Conservation (phyloP, 805 yeast genomes). For the Saccharomycopsis guyanensis region DNA sequence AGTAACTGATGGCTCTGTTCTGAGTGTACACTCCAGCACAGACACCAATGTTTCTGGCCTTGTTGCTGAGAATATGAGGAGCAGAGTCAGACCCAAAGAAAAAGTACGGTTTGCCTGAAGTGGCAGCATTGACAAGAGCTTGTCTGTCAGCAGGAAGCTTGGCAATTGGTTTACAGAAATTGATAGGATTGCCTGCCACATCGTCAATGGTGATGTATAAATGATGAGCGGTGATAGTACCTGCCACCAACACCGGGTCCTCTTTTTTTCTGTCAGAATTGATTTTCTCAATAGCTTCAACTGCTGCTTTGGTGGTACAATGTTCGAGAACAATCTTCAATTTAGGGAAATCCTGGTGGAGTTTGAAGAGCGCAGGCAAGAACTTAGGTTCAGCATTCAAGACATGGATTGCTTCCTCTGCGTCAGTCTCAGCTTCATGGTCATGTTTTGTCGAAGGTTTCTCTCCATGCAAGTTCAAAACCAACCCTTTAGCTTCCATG, state of each 20-base stretch:
- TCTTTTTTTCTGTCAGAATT: constrained; percentile 33
- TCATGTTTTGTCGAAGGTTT: constrained; percentile 52
- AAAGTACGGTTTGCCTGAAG: constrained; percentile 84
- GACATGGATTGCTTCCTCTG: constrained; percentile 68
- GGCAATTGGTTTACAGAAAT: constrained; percentile 97
- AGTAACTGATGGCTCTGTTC: constrained; percentile 67
- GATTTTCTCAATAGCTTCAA: constrained; percentile 65
- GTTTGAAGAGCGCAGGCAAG: constrained; percentile 75
- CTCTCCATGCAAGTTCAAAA: constrained; percentile 92
- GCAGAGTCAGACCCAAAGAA: constrained; percentile 98
- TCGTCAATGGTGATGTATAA: constrained; percentile 79
- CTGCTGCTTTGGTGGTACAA: constrained; percentile 87
- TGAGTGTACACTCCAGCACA: constrained; percentile 99
- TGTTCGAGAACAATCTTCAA: constrained; percentile 86
- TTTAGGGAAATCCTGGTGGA: constrained; percentile 78
- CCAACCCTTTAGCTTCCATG: constrained; percentile 70
- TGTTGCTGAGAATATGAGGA: constrained; percentile 82
- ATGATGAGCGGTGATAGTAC: constrained; percentile 95
- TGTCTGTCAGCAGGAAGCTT: constrained; percentile 78
- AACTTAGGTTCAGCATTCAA: constrained; percentile 91
- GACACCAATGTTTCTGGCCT: constrained; percentile 71
- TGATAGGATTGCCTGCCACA: constrained; percentile 95
- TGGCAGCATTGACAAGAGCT: constrained; percentile 81
- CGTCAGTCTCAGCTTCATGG: constrained; percentile 28
- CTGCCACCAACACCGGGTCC: constrained; percentile 59